Conservation (phyloP, 495 filamentous ascomycete genomes). For the Lepidopterella palustris region DNA sequence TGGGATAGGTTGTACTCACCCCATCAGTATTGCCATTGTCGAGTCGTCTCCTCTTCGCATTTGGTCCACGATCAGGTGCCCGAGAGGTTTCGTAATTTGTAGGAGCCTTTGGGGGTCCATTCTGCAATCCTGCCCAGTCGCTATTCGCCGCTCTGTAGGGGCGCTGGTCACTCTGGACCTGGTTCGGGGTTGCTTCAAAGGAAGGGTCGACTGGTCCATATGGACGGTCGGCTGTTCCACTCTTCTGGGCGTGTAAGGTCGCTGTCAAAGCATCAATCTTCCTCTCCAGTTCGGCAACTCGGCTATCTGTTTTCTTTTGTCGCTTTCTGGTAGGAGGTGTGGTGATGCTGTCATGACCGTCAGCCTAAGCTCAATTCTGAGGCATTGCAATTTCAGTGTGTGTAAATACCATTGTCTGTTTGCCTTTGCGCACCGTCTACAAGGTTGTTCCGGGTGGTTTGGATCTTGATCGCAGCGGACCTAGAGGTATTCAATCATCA, state of each 20-base stretch:
- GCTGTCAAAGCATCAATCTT: constrained; percentile 89
- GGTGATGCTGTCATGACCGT: constrained; percentile 44
- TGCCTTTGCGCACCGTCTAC: constrained; percentile 82
- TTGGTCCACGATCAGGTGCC: neutral
- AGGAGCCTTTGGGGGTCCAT: neutral
- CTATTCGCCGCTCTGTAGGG: neutral
- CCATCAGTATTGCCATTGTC: neutral
- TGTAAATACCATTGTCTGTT: constrained; percentile 60
- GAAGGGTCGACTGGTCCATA: neutral
- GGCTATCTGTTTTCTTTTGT: constrained; percentile 87
- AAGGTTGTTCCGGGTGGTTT: constrained; percentile 56
- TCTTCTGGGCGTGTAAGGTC: constrained; percentile 53
- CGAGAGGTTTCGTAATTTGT: neutral
- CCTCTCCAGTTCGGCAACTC: constrained; percentile 88
- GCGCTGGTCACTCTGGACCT: constrained; percentile 3
- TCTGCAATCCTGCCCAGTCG: neutral
- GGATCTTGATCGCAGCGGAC: constrained; percentile 79
- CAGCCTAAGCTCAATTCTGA: neutral
- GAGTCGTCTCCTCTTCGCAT: neutral
- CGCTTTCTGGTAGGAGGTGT: constrained; percentile 79
- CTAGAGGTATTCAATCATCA: constrained; percentile 9
- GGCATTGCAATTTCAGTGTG: constrained; percentile 47
- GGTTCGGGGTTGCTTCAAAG: neutral
- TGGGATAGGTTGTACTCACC: no score
- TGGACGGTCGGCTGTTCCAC: constrained; percentile 20